A percentile compares a stretch with the other conserved stretches of the same genome.
phyloP scores from a whole-genome alignment of 208 protist genomes.

The Leishmania guyanensis region DNA sequence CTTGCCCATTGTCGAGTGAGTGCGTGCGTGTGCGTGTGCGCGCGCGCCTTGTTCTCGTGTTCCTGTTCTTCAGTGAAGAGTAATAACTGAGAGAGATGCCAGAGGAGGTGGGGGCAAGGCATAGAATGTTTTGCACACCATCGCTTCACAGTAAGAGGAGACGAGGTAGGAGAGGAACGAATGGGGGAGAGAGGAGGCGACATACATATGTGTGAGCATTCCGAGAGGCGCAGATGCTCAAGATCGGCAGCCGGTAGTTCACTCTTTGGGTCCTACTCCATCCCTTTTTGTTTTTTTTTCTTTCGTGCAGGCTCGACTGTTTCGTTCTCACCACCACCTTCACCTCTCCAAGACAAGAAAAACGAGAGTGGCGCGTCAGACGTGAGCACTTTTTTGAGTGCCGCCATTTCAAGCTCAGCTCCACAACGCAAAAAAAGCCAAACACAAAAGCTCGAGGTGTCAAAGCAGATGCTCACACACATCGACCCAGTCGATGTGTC shows the following conservation, averaged over 20 bases:
- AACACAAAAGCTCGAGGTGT: not conserved
- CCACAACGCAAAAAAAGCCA: not conserved
- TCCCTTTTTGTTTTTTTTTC: not conserved
- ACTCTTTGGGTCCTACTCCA: not conserved
- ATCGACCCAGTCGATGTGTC: not conserved
- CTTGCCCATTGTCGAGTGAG: slow-evolving; percentile 74
- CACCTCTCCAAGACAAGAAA: not conserved
- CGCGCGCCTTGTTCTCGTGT: not conserved
- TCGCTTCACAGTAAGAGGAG: not conserved
- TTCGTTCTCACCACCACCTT: not conserved
- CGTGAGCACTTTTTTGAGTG: too few species aligned
- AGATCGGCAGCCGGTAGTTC: not conserved
- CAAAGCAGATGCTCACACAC: not conserved
- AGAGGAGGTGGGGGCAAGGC: not conserved
- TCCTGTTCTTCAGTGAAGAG: not conserved
- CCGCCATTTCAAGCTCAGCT: not conserved
- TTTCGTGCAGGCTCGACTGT: not conserved
- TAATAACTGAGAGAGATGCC: not conserved
- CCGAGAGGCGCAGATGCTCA: not conserved
- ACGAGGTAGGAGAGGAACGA: slow-evolving; percentile 11
- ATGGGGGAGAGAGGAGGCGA: not conserved
- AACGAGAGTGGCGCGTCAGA: not conserved
- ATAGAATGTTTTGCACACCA: not conserved
- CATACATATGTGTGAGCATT: not conserved
- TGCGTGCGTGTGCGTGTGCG: not conserved